Evolutionary conservation across 352 stramenopile species (phyloP).

Genomic region (Thraustochytrium aureum): DNA sequence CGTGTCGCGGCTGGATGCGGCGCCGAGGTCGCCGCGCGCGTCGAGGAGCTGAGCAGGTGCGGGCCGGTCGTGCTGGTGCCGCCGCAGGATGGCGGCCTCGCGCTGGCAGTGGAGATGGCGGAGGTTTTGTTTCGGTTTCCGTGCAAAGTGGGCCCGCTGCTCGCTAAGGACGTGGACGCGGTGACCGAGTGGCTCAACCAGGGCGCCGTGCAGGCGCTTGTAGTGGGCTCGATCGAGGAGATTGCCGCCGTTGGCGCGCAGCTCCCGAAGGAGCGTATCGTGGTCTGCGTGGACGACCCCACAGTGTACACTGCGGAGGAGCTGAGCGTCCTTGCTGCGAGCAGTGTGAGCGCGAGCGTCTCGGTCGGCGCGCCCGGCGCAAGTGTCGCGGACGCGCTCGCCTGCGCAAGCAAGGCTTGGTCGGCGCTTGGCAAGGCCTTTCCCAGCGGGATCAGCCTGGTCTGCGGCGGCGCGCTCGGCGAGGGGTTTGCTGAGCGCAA

Average conservation of each 20-base stretch:
- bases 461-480: not conserved
- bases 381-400: not conserved
- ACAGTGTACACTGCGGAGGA: slow-evolving; percentile 58
- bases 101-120: not conserved
- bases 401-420: slow-evolving; percentile 51
- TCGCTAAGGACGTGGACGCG: not conserved
- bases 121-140: slow-evolving; percentile 3
- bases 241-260: slow-evolving; percentile 67
- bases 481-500: slow-evolving; percentile 61
- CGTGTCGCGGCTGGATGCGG: not conserved
- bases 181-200: slow-evolving; percentile 42
- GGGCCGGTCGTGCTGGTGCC: slow-evolving; percentile 7
- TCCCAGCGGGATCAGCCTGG: not conserved
- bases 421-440: slow-evolving; percentile 59
- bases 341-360: not conserved
- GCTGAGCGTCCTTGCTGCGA: slow-evolving; percentile 55
- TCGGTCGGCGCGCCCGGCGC: not conserved
- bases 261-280: slow-evolving; percentile 66
- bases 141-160: slow-evolving; percentile 22
- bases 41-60: slow-evolving; percentile 23
- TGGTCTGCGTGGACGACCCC: slow-evolving; percentile 63
- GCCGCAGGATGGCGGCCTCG: not conserved
- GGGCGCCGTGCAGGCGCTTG: slow-evolving; percentile 17
- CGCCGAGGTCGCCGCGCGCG: not conserved
- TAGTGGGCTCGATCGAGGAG: slow-evolving; percentile 7